Evolutionary conservation across 768 basidiomycete genomes (phyloP).

Genomic region (Jaapia argillacea): DNA sequence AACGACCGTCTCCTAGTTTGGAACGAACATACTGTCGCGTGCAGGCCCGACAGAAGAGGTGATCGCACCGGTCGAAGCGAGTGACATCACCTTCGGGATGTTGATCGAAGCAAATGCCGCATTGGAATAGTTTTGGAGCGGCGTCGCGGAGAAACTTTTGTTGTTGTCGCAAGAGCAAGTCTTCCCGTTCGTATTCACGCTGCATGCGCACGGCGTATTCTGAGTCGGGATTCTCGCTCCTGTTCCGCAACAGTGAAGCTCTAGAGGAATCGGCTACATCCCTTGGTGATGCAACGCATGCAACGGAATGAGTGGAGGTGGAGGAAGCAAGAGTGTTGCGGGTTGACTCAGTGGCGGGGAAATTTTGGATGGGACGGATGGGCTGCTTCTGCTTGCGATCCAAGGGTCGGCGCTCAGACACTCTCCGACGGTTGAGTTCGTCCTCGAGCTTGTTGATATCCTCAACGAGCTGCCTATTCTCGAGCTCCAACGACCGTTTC

Average conservation of each 20-base stretch:
- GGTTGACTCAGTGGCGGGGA: too few species aligned
- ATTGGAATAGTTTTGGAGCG: conserved; percentile 32
- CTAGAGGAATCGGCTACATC: too few species aligned
- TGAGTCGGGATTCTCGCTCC: too few species aligned
- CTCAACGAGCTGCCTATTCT: conserved; percentile 8
- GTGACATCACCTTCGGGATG: conserved; percentile 31
- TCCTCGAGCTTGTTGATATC: conserved; percentile 14
- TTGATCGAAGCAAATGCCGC: conserved; percentile 47
- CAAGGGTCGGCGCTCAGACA: too few species aligned
- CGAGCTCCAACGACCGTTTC: conserved; percentile 16
- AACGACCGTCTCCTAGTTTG: conserved; percentile 41
- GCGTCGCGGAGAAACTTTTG: conserved; percentile 16
- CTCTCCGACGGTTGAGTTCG: conserved; percentile 13
- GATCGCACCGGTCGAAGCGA: conserved; percentile 33
- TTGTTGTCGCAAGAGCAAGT: conserved; percentile 26
- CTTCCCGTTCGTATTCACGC: conserved; percentile 29
- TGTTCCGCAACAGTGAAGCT: too few species aligned
- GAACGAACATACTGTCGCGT: conserved; percentile 29
- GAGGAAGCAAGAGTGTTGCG: too few species aligned
- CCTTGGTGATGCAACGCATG: too few species aligned
- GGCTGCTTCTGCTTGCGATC: too few species aligned
- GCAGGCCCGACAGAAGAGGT: conserved; percentile 47
- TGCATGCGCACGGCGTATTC: conserved; percentile 23
- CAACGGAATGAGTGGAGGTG: too few species aligned
- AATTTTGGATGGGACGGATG: too few species aligned